Base-by-base conservation (phyloP, 2,329 filamentous ascomycete genomes). In the Penicillium olsonii region DNA sequence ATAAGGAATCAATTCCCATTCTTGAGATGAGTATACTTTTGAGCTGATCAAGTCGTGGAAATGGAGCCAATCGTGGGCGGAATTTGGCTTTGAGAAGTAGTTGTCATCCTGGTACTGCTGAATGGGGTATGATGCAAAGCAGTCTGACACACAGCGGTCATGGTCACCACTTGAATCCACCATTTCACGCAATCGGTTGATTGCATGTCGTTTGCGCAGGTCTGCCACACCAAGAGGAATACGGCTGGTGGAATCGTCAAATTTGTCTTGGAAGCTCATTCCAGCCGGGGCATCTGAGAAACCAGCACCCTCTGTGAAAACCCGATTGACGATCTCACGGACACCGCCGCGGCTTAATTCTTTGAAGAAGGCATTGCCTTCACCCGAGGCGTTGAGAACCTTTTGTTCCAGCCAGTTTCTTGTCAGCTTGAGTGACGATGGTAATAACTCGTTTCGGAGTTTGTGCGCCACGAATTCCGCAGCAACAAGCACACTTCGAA, bases 31-130 rank as follows among this genome's bases (percentile, higher is more conserved):
- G 66, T 86, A 95, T 1, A 97, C 80, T 33, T 86, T 84, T 1
- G 86, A 85, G 19, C 90, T 90, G 55, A 95, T 85, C 0, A 78
- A 77, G 63, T 97, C 94, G 70, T 96, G 89, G 71, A 99, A 97
- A 68, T 95, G 80, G 47, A 99, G 82, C 94, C 94, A 99, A 64
- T 96, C 92, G 69, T 96, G 95, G 0, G 90, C 90, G 1, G 82
- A 76, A 57, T 87, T 85, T 0, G 95, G 95, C 66, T 99, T 99
- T 27, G 86, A 88, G 26, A 99, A 84, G 59, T 90, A 87, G 1
- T 86, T 87, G 69, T 99, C 94, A 68, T 99, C 94, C 73, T 96
- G 95, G 71, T 88, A 99, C 17, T 91, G 85, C 60, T 91, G 88
- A 35, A 84, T 84, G 0, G 92, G 91, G 68, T 96, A 99, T 57